These are phyloP conservation scores for Saturnispora halmiae DNA, from an alignment of 805 yeast species.

Conservation along the genomic window DNA sequence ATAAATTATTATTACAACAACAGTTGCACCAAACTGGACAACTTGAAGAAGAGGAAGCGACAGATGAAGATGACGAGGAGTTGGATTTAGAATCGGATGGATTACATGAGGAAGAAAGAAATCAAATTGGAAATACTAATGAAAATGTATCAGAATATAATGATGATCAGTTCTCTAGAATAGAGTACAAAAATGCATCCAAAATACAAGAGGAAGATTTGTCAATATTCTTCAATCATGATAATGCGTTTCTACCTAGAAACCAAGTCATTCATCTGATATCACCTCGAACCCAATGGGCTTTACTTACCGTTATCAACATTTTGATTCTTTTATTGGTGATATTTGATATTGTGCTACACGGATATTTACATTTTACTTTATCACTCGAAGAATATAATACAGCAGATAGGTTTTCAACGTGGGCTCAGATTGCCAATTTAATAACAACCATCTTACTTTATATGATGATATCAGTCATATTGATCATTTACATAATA, in stretches of 20 bases:
- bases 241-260: no score
- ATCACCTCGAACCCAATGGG: neutral
- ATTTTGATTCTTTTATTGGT: slow-evolving; percentile 1
- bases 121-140: neutral
- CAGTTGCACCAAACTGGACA: neutral
- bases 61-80: neutral
- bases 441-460: neutral
- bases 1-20: neutral
- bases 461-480: neutral
- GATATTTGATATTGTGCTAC: slow-evolving; percentile 3
- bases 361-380: slow-evolving; percentile 4
- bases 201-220: no score
- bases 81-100: no score
- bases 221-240: no score
- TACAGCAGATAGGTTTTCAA: neutral
- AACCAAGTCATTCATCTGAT: no score
- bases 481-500: neutral
- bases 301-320: neutral
- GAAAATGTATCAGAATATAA: neutral
- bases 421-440: slow-evolving; percentile 1
- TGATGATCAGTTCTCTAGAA: no score
- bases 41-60: neutral
- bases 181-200: no score
- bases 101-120: no score
- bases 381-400: neutral